Base-by-base conservation (phyloP, 192 early-diverging fungal species). In the Coemansia sp. region DNA sequence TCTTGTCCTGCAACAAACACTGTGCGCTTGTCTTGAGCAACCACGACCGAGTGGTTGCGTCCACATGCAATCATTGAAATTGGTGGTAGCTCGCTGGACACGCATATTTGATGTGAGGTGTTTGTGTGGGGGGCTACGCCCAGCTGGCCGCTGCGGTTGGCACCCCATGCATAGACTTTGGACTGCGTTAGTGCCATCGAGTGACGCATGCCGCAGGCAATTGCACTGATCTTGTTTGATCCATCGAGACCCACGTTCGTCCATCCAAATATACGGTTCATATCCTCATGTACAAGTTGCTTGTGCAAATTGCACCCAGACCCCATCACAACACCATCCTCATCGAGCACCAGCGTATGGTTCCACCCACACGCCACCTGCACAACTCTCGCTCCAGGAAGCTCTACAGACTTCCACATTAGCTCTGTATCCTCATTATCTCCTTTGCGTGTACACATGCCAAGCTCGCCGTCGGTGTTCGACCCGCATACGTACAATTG, bases 121-220 rank as follows among this genome's bases (percentile, higher is more conserved):
- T 47, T 38, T 19, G n/a, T n/a, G 12, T 49, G 15, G 2, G 58
- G 11, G 0, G 35, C 35, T 23, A 64, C 14, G 4, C 89, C 89
- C 17, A 90, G 73, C 60, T 87, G 87, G 25, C 89, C 89, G 65
- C 76, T 73, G 11, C 89, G 84, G 65, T 85, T 84, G 57, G 86
- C 86, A 8, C 89, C 89, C 85, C 89, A 90, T 2, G 76, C 82
- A 64, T 73, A 87, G n/a, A 81, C 73, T 3, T 11, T 82, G 11
- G 84, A 57, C 1, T 57, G 62, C 51, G 67, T 60, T 11, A 91
- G 49, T 3, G 85, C 79, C 29, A 92, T 38, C 14, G 82, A 83
- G 59, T 92, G 89, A 43, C 88, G 82, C 56, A 86, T 75, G 0
- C 91, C 91, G 62, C 87, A 88, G 5, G 77, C 83, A 23, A 92